phyloP scores from a whole-genome alignment of 1,284 basidiomycete genomes.

The Serendipita sp. region DNA sequence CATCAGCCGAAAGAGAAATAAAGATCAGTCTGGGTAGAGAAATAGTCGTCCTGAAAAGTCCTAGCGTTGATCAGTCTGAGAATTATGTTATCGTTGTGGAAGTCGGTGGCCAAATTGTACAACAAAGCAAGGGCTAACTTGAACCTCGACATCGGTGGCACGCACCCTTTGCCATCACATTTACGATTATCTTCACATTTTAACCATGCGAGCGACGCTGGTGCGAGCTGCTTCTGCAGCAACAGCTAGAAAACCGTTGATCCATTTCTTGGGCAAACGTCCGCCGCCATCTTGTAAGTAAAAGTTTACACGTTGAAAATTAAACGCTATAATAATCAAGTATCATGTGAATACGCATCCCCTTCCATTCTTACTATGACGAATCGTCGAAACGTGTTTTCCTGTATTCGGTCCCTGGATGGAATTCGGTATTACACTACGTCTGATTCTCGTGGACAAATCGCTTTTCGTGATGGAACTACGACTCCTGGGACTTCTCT shows the following conservation, averaged over 20 bases:
- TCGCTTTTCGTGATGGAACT: not conserved
- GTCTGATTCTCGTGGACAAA: not conserved
- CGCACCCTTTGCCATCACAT: not conserved
- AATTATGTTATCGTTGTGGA: too few relatives aligned
- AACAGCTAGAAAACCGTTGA: not conserved
- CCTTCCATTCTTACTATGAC: not conserved
- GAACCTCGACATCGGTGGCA: not conserved
- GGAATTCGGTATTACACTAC: not conserved
- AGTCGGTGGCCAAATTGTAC: too few relatives aligned
- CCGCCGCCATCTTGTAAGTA: not conserved
- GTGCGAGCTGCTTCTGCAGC: not conserved
- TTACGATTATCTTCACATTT: not conserved
- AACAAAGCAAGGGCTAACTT: not conserved
- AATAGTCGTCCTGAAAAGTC: too few relatives aligned
- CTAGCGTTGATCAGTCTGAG: too few relatives aligned
- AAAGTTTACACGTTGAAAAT: not conserved
- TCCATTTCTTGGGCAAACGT: slow-evolving; percentile 1
- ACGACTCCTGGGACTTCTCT: too few relatives aligned
- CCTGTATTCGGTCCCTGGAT: not conserved
- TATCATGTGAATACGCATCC: not conserved
- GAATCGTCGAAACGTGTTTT: not conserved
- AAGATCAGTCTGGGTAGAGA: too few relatives aligned
- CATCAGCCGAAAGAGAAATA: not conserved
- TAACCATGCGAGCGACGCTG: not conserved
- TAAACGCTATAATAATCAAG: not conserved